Percentiles rank a stretch among this genome's conserved stretches.
Evolutionary conservation across 2,329 filamentous ascomycete species (phyloP).

Genomic region (Alternaria panax): DNA sequence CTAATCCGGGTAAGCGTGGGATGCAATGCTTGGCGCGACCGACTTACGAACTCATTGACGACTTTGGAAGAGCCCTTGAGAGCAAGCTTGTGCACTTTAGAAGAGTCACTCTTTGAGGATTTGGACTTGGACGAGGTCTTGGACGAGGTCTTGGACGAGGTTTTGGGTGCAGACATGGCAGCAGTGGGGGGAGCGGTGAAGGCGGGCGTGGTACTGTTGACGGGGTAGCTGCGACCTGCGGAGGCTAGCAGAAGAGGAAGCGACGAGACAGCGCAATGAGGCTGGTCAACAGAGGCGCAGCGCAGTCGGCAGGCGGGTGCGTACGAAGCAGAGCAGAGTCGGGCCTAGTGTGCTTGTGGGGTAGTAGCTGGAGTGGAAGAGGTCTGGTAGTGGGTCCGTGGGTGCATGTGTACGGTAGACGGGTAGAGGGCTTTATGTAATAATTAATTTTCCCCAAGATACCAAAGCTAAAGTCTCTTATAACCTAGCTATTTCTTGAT

Average conservation of each 20-base stretch:
- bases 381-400: constrained; percentile 22
- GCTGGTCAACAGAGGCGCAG: neutral
- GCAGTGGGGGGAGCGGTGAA: constrained; percentile 8
- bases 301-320: neutral
- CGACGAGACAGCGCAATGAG: neutral
- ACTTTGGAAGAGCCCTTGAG: constrained; percentile 85
- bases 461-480: too few relatives aligned
- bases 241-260: neutral
- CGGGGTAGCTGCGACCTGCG: constrained; percentile 28
- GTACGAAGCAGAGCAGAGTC: neutral
- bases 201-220: constrained; percentile 33
- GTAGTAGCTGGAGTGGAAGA: constrained; percentile 3
- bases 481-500: too few relatives aligned
- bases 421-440: too few relatives aligned
- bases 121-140: constrained; percentile 22
- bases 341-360: constrained; percentile 7
- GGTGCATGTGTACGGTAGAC: too few relatives aligned
- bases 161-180: constrained; percentile 44
- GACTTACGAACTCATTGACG: constrained; percentile 90
- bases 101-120: constrained; percentile 67
- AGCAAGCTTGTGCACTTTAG: constrained; percentile 93
- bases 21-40: neutral
- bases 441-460: too few relatives aligned
- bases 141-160: constrained; percentile 28
- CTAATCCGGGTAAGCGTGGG: constrained; percentile 51